Percentiles rank a stretch among this genome's conserved stretches.
Conservation (phyloP, 345 rosid genomes). For the Gossypium arboreum region DNA sequence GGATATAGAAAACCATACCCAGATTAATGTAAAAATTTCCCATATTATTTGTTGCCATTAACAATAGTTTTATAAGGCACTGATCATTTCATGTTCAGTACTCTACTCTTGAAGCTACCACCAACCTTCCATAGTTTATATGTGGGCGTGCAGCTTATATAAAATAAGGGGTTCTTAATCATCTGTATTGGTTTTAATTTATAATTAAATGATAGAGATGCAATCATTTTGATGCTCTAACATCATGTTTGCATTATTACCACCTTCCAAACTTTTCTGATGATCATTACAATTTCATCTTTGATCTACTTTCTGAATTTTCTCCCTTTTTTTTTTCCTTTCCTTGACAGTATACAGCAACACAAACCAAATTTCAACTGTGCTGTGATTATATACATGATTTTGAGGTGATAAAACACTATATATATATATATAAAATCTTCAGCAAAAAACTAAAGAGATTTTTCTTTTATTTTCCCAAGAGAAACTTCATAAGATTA, state of each 20-base stretch:
- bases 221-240: conserved; percentile 11
- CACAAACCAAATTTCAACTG: too few species aligned
- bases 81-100: background rate
- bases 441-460: too few species aligned
- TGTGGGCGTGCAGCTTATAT: background rate
- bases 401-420: too few species aligned
- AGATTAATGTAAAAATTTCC: background rate
- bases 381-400: too few species aligned
- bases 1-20: background rate
- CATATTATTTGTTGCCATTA: background rate
- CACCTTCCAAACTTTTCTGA: background rate
- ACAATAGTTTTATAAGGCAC: background rate
- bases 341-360: too few species aligned
- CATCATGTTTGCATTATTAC: conserved; percentile 1
- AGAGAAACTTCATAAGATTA: too few species aligned
- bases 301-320: background rate
- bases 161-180: background rate
- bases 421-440: too few species aligned
- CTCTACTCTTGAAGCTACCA: conserved; percentile 1
- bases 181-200: background rate
- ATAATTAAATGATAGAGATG: background rate
- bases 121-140: conserved; percentile 11
- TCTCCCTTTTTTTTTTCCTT: too few species aligned
- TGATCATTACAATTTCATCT: background rate
- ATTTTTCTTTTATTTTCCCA: too few species aligned